phyloP scores from a whole-genome alignment of 345 rosid genomes.

The Boechera retrofracta region DNA sequence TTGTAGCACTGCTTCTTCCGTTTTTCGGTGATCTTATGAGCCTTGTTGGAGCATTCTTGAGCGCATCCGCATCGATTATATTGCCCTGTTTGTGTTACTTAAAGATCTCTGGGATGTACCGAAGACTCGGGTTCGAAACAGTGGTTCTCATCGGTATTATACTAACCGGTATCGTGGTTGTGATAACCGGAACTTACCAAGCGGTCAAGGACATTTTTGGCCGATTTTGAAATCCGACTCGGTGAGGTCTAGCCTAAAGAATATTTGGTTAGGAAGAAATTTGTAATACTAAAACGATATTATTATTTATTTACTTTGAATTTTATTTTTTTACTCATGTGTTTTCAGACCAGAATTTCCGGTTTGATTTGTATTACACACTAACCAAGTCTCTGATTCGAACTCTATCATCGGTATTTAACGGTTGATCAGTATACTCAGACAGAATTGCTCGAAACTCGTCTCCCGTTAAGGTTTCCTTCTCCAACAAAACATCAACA shows the following conservation, averaged over 20 bases:
- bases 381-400: conserved; percentile 49
- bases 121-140: conserved; percentile 45
- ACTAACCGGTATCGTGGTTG: conserved; percentile 45
- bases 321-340: no score
- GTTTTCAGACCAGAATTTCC: no score
- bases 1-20: conserved; percentile 58
- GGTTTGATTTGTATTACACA: conserved; percentile 36
- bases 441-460: conserved; percentile 67
- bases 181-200: conserved; percentile 57
- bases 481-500: conserved; percentile 74
- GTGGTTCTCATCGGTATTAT: conserved; percentile 42
- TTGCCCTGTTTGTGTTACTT: conserved; percentile 61
- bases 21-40: conserved; percentile 63
- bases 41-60: conserved; percentile 68
- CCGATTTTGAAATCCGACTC: conserved; percentile 22
- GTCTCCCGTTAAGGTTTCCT: conserved; percentile 69
- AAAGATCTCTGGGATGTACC: conserved; percentile 56
- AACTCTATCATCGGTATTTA: conserved; percentile 36
- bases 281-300: conserved; percentile 12
- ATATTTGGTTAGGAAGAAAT: conserved; percentile 2
- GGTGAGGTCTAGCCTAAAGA: not conserved
- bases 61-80: conserved; percentile 54
- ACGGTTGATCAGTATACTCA: conserved; percentile 48
- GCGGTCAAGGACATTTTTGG: conserved; percentile 52
- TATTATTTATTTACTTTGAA: not conserved